Conservation (phyloP, 169 alveolate genomes). For the Cytauxzoon felis region DNA sequence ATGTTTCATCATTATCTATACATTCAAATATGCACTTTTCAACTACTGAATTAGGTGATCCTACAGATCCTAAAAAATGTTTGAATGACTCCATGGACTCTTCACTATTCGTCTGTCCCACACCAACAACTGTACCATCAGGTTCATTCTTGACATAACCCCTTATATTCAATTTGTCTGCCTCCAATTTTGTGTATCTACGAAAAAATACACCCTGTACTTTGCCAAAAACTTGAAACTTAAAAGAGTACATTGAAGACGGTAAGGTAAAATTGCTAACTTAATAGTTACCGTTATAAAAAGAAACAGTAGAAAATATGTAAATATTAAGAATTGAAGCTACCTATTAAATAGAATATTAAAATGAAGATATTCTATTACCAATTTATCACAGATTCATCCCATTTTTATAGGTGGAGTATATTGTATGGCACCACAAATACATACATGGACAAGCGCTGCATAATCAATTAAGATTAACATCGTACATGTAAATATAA, state of each 20-base stretch:
- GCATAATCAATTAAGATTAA: too few species aligned
- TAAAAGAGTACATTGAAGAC: constrained; percentile 4
- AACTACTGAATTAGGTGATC: constrained; percentile 70
- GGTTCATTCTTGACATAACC: constrained; percentile 68
- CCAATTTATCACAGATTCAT: too few species aligned
- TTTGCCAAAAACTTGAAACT: constrained; percentile 46
- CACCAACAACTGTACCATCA: constrained; percentile 69
- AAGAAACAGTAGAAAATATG: too few species aligned
- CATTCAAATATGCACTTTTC: constrained; percentile 60
- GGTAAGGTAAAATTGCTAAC: too few species aligned
- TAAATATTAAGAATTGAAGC: too few species aligned
- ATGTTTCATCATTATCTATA: constrained; percentile 27
- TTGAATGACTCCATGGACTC: constrained; percentile 53
- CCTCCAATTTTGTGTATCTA: constrained; percentile 67
- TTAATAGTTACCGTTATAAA: too few species aligned
- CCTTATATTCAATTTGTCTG: constrained; percentile 67
- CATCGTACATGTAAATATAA: too few species aligned
- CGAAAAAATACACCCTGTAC: constrained; percentile 72
- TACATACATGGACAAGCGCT: too few species aligned
- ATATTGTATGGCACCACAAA: too few species aligned
- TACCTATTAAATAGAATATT: too few species aligned
- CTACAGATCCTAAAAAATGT: constrained; percentile 61
- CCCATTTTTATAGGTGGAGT: too few species aligned
- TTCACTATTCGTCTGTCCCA: constrained; percentile 52
- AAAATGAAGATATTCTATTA: too few species aligned